These are phyloP conservation scores for Agastache rugosa DNA, from an alignment of 257 asterid genomes.

Conservation along the genomic window DNA sequence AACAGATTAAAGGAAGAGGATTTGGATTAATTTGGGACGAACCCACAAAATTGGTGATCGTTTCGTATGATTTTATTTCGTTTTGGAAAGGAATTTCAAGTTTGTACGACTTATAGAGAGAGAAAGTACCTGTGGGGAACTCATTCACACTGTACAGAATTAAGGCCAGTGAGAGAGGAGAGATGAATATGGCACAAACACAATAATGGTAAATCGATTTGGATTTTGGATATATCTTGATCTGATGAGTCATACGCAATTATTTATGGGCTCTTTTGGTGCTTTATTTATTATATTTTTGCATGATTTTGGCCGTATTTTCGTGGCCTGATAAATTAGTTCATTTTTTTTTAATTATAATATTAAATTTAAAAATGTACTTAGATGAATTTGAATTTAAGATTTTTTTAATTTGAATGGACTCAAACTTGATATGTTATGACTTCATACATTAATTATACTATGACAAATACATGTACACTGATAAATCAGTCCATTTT, in stretches of 20 bases:
- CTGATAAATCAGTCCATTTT: too few relatives aligned
- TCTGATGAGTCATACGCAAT: not conserved
- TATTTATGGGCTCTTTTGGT: not conserved
- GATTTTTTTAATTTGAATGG: too few relatives aligned
- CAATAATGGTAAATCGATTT: not conserved
- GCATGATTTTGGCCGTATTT: not conserved
- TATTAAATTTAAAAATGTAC: too few relatives aligned
- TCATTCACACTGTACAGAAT: not conserved
- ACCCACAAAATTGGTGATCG: constrained; percentile 11
- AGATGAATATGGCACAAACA: not conserved
- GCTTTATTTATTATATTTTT: too few relatives aligned
- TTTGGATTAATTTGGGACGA: not conserved
- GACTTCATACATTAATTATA: too few relatives aligned
- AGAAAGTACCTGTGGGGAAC: not conserved
- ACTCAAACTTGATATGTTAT: too few relatives aligned
- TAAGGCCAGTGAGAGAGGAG: not conserved
- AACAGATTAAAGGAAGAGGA: not conserved
- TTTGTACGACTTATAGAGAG: not conserved
- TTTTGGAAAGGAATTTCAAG: not conserved
- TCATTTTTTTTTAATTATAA: too few relatives aligned
- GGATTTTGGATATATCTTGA: not conserved
- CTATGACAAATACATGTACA: too few relatives aligned
- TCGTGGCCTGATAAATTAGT: too few relatives aligned
- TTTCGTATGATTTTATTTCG: not conserved
- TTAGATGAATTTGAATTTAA: too few relatives aligned